phyloP scores from a whole-genome alignment of 208 protist genomes.

The Wallacemonas sp. region DNA sequence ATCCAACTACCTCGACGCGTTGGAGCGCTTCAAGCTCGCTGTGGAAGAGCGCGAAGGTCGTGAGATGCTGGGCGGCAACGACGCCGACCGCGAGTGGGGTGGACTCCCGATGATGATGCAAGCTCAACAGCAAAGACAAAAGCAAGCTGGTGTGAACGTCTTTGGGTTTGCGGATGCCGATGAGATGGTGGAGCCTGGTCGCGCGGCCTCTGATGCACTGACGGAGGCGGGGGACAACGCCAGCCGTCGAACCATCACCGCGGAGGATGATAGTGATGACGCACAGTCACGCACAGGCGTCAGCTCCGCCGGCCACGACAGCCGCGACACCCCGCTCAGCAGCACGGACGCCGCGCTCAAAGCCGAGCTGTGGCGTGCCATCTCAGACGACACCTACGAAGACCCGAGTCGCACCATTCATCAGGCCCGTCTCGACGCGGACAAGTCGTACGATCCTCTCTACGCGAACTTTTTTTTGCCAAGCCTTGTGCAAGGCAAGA shows the following conservation, averaged over 20 bases:
- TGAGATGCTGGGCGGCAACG: slow-evolving; percentile 45
- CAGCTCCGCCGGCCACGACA: too few species aligned
- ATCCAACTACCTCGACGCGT: slow-evolving; percentile 54
- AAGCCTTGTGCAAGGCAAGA: slow-evolving; percentile 68
- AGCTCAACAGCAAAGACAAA: too few species aligned
- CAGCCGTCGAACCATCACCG: too few species aligned
- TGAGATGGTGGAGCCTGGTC: slow-evolving; percentile 20
- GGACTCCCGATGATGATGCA: too few species aligned
- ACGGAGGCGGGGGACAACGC: too few species aligned
- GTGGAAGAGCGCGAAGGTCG: slow-evolving; percentile 77
- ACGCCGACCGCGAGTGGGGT: neutral
- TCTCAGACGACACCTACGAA: slow-evolving; percentile 73
- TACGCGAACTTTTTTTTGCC: slow-evolving; percentile 54
- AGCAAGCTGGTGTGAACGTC: slow-evolving; percentile 52
- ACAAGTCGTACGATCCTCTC: slow-evolving; percentile 56
- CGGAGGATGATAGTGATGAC: too few species aligned
- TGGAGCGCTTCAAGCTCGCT: slow-evolving; percentile 62
- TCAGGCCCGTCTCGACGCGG: slow-evolving; percentile 83
- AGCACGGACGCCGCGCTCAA: slow-evolving; percentile 18
- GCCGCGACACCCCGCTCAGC: neutral
- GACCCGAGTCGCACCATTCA: slow-evolving; percentile 78
- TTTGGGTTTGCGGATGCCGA: slow-evolving; percentile 79
- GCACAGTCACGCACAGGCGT: neutral
- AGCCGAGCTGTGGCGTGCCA: slow-evolving; percentile 54
- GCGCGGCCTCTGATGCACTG: too few species aligned